A percentile compares a stretch with the other conserved stretches of the same genome.
Evolutionary conservation across 352 stramenopile species (phyloP).

Genomic region (Phytopythium montanum): DNA sequence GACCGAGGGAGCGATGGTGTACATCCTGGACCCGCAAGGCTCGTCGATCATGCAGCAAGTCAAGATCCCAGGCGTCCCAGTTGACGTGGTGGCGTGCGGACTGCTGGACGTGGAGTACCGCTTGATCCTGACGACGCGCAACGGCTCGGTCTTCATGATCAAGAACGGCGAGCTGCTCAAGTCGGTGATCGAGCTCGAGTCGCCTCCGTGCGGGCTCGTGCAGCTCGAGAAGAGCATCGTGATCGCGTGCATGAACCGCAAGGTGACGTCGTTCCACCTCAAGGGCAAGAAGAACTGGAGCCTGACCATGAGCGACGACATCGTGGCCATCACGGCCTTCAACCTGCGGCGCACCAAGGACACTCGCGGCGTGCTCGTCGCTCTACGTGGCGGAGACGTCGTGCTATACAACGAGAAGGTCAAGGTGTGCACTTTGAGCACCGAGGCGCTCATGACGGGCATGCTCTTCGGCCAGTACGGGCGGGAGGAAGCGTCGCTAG

Average conservation of each 20-base stretch:
- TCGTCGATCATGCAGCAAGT: conserved; percentile 66
- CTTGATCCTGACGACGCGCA: conserved; percentile 82
- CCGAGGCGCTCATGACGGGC: conserved; percentile 65
- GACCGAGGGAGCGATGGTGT: conserved; percentile 82
- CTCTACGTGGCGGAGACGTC: conserved; percentile 80
- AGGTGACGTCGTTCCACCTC: conserved; percentile 84
- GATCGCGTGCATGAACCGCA: conserved; percentile 86
- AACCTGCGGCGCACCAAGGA: conserved; percentile 70
- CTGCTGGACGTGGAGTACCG: conserved; percentile 85
- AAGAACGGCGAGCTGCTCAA: conserved; percentile 89
- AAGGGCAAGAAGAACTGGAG: conserved; percentile 92
- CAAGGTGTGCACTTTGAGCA: conserved; percentile 67
- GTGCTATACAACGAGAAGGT: conserved; percentile 89
- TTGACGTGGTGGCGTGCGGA: conserved; percentile 71
- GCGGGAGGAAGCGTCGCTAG: conserved; percentile 82
- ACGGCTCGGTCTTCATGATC: conserved; percentile 85
- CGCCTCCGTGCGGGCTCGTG: conserved; percentile 63
- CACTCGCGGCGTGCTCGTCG: conserved; percentile 78
- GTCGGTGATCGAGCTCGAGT: conserved; percentile 86
- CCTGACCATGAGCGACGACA: conserved; percentile 76
- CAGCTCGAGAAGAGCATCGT: conserved; percentile 84
- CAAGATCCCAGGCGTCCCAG: conserved; percentile 61
- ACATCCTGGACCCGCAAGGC: conserved; percentile 72
- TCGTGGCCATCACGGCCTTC: conserved; percentile 79
- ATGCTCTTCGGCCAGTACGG: conserved; percentile 88